Evolutionary conservation across 169 alveolate genomes (phyloP).

Genomic region (Miamiensis avidus): DNA sequence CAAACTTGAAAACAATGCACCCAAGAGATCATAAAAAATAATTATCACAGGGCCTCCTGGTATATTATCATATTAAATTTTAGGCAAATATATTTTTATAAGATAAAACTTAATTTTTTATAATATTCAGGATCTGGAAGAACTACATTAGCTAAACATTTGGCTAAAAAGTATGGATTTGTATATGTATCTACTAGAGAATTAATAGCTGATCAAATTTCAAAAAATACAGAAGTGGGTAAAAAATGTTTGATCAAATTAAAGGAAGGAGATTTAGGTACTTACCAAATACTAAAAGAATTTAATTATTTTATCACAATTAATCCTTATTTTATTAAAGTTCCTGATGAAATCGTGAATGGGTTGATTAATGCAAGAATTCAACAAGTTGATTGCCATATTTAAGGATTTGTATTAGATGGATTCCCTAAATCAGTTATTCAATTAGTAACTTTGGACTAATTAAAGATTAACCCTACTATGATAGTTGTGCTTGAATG

Average conservation of each 20-base stretch:
- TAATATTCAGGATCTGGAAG: conserved; percentile 78
- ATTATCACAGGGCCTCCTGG: conserved; percentile 82
- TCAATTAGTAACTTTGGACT: conserved; percentile 69
- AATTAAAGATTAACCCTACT: conserved; percentile 76
- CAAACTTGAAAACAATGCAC: conserved; percentile 55
- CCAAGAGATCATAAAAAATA: conserved; percentile 70
- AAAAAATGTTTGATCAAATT: conserved; percentile 34
- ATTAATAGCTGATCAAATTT: conserved; percentile 56
- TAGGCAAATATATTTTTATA: background rate
- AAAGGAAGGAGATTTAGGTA: conserved; percentile 52
- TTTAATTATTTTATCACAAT: conserved; percentile 14
- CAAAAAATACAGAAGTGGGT: conserved; percentile 55
- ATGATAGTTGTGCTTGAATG: conserved; percentile 71
- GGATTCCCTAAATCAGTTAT: conserved; percentile 83
- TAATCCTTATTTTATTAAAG: conserved; percentile 26
- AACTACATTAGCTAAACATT: conserved; percentile 68
- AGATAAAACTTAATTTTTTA: too few relatives aligned
- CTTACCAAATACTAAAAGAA: background rate
- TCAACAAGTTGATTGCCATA: conserved; percentile 79
- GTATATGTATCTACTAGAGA: conserved; percentile 66
- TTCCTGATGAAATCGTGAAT: conserved; percentile 68
- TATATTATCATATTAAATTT: background rate
- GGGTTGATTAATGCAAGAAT: conserved; percentile 78
- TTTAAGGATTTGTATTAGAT: conserved; percentile 87
- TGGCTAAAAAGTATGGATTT: conserved; percentile 71